Base-by-base conservation (phyloP, 768 basidiomycete genomes). In the Scleroderma citrinum region DNA sequence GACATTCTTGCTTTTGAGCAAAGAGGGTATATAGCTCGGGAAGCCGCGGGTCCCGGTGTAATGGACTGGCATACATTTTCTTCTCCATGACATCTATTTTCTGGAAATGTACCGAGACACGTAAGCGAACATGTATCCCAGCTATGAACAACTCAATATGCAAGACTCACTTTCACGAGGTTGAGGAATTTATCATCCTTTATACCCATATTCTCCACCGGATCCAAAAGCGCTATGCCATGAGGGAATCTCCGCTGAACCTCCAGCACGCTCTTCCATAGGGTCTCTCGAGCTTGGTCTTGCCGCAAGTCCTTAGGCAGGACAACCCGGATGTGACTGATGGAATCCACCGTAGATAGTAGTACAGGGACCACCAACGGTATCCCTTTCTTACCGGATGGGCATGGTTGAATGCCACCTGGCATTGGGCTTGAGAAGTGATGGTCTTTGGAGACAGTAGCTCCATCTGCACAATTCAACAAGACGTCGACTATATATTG, bases 401-500 rank as follows among this genome's bases (percentile, higher is more conserved):
- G 71, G 59, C 89, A 92, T 0, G 96, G 96, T 29, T 78, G 75
- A 29, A 97, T 76, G 0, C 85, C 85, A 16, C 76, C 76, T 0
- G 87, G 83, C 7, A 82, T 79, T 2, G 84, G 71, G 0, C 78
- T 71, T 6, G 76, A 60, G 44, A 61, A 74, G 50, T 72, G 74
- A 16, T 77, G 75, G 54, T 83, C 80, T 54, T 87, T 87, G 11
- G 83, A 70, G 12, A 82, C 63, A 3, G 69, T 56, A 7, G 83
- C 75, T 3, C 85, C 86, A 2, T 73, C 66, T 1, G 86, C 80
- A 56, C 89, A 88, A 55, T 89, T 81, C 23, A 98, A 74, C 12
- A 98, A 78, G 21, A 98, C 92, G 55, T 98, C 94, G 16, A 99
- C 73, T 54, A 98, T 80, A 63, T 95, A 98, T 60, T 91, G 89